A percentile compares a stretch with the other conserved stretches of the same genome.
These are phyloP conservation scores for Pistacia atlantica DNA, from an alignment of 345 rosid genomes.

Conservation along the genomic window DNA sequence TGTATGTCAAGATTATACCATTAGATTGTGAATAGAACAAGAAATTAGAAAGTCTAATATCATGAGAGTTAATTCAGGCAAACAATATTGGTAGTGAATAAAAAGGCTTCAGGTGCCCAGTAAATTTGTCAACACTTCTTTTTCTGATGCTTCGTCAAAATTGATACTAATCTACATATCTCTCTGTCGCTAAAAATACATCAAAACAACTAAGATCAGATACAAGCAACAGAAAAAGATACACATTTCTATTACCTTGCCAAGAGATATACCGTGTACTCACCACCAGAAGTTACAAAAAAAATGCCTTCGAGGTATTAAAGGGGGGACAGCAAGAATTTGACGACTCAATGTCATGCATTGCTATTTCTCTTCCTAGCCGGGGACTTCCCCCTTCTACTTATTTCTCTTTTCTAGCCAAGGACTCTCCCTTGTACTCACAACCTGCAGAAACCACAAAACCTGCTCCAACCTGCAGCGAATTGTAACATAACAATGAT, in stretches of 20 bases:
- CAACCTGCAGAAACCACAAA: slow-evolving; percentile 68
- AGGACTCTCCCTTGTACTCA: slow-evolving; percentile 83
- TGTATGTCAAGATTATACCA: too few relatives aligned
- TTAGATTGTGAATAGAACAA: too few relatives aligned
- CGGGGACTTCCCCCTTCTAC: background rate
- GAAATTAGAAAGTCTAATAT: too few relatives aligned
- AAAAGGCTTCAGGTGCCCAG: too few relatives aligned
- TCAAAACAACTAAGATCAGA: background rate
- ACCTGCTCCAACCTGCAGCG: slow-evolving; percentile 76
- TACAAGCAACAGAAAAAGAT: slow-evolving; percentile 1
- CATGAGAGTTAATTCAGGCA: too few relatives aligned
- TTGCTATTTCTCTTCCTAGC: background rate
- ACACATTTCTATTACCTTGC: slow-evolving; percentile 15
- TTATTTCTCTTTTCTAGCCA: slow-evolving; percentile 71
- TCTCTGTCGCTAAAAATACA: background rate
- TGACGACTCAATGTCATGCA: background rate
- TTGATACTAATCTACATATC: too few relatives aligned
- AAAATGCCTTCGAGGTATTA: background rate
- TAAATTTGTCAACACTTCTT: too few relatives aligned
- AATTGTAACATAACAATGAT: background rate
- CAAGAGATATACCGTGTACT: slow-evolving; percentile 3
- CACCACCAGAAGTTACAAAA: slow-evolving; percentile 10
- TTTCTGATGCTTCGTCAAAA: too few relatives aligned
- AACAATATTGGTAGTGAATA: too few relatives aligned
- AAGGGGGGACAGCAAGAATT: background rate